A percentile compares a stretch with the other conserved stretches of the same genome.
Conservation (phyloP, 306 rosid species). For the Vigna angularis region DNA sequence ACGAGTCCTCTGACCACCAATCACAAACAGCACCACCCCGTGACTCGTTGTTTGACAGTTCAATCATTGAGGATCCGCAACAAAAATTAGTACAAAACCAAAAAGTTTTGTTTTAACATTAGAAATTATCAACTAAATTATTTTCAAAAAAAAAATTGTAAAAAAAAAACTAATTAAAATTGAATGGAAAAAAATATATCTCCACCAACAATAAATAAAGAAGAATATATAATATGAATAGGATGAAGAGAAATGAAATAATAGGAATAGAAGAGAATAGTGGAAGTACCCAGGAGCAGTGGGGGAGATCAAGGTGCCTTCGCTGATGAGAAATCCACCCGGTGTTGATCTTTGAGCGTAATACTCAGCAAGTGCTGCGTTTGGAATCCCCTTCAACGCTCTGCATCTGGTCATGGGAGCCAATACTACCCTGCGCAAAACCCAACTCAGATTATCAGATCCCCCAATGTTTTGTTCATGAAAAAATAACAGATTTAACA, state of each 20-base stretch:
- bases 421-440: conserved; percentile 46
- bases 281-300: conserved; percentile 48
- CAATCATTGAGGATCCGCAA: neutral
- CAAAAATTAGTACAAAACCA: neutral
- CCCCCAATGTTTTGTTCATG: neutral
- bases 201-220: neutral
- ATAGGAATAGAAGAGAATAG: too few species aligned
- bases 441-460: neutral
- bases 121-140: too few species aligned
- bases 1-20: neutral
- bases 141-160: too few species aligned
- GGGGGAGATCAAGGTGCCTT: conserved; percentile 58
- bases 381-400: conserved; percentile 52
- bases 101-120: neutral
- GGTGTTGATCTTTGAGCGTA: conserved; percentile 55
- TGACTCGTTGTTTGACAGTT: neutral
- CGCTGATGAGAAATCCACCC: conserved; percentile 51
- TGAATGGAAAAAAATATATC: neutral
- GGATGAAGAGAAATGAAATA: too few species aligned
- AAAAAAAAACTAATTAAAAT: too few species aligned
- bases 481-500: neutral
- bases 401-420: conserved; percentile 66
- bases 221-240: too few species aligned
- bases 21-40: too few species aligned
- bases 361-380: conserved; percentile 40